Percentiles rank a stretch among this genome's conserved stretches.
phyloP scores from a whole-genome alignment of 1,284 basidiomycete genomes.

The Ustilago shanxiensis region DNA sequence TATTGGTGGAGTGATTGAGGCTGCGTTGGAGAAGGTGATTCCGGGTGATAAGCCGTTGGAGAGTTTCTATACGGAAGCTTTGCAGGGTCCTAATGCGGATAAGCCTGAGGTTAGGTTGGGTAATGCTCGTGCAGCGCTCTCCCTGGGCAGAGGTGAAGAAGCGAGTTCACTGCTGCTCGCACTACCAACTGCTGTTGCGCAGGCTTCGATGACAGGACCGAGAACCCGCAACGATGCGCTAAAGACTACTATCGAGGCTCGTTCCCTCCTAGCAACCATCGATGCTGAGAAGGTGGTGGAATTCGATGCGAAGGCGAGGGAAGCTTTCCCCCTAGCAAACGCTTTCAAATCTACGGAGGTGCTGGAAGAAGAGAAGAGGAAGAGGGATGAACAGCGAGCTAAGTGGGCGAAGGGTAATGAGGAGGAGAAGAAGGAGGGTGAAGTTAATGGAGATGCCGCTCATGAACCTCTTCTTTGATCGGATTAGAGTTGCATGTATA shows the following conservation, averaged over 20 bases:
- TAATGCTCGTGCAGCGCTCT: slow-evolving; percentile 19
- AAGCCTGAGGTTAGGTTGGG: slow-evolving; percentile 11
- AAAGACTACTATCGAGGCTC: slow-evolving; percentile 16
- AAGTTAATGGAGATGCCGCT: slow-evolving; percentile 1
- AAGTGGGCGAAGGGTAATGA: slow-evolving; percentile 15
- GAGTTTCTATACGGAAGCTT: slow-evolving; percentile 76
- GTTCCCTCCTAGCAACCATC: slow-evolving; percentile 18
- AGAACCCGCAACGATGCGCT: slow-evolving; percentile 16
- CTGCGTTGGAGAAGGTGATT: slow-evolving; percentile 65
- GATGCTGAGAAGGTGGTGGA: slow-evolving; percentile 28
- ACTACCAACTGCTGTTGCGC: slow-evolving; percentile 12
- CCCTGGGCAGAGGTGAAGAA: slow-evolving; percentile 24
- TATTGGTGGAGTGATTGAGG: slow-evolving; percentile 71
- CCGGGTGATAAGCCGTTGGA: slow-evolving; percentile 72
- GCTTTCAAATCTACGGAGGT: slow-evolving; percentile 68
- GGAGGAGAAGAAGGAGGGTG: slow-evolving; percentile 4
- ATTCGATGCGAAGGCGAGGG: slow-evolving; percentile 62
- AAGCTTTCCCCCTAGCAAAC: slow-evolving; percentile 70
- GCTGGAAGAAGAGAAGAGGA: slow-evolving; percentile 47
- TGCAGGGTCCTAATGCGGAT: slow-evolving; percentile 8
- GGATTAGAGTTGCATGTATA: neutral
- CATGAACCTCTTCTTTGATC: slow-evolving; percentile 18
- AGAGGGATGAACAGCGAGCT: slow-evolving; percentile 11
- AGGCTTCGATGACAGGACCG: neutral
- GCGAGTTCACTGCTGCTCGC: slow-evolving; percentile 26